Percentiles rank a stretch among this genome's conserved stretches.
Conservation (phyloP, 2,329 filamentous ascomycete genomes). For the Fusarium sp. region DNA sequence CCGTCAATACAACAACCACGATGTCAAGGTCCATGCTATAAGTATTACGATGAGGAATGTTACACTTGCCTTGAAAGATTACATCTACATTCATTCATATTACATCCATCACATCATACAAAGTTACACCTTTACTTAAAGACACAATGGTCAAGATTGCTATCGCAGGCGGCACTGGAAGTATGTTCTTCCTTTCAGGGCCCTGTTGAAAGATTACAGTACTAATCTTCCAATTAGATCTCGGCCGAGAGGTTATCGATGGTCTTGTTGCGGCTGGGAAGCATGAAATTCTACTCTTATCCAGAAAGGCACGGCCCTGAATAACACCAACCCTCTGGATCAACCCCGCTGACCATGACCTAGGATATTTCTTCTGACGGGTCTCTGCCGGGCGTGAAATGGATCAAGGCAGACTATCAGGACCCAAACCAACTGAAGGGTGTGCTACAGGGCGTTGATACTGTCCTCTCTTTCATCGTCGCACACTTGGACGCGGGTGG, state of each 20-base stretch:
- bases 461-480: slow-evolving; percentile 63
- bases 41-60: not conserved
- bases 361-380: not conserved
- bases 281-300: slow-evolving; percentile 64
- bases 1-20: not conserved
- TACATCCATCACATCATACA: not conserved
- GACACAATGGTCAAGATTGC: slow-evolving; percentile 41
- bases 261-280: slow-evolving; percentile 58
- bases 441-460: slow-evolving; percentile 59
- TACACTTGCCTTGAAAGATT: not conserved
- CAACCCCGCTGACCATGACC: slow-evolving; percentile 29
- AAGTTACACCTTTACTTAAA: not conserved
- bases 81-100: not conserved
- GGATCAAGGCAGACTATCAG: slow-evolving; percentile 59
- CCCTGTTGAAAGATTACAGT: not conserved
- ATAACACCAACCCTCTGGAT: not conserved
- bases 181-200: not conserved
- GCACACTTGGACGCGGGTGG: slow-evolving; percentile 48
- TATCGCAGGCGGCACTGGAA: slow-evolving; percentile 39
- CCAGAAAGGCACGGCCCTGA: slow-evolving; percentile 49
- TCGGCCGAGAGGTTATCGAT: slow-evolving; percentile 65
- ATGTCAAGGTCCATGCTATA: not conserved
- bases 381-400: slow-evolving; percentile 48
- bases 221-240: slow-evolving; percentile 51
- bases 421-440: slow-evolving; percentile 46